phyloP scores from a whole-genome alignment of 2,329 filamentous ascomycete genomes.

The Xenosphaeropsis pyriputrescens region DNA sequence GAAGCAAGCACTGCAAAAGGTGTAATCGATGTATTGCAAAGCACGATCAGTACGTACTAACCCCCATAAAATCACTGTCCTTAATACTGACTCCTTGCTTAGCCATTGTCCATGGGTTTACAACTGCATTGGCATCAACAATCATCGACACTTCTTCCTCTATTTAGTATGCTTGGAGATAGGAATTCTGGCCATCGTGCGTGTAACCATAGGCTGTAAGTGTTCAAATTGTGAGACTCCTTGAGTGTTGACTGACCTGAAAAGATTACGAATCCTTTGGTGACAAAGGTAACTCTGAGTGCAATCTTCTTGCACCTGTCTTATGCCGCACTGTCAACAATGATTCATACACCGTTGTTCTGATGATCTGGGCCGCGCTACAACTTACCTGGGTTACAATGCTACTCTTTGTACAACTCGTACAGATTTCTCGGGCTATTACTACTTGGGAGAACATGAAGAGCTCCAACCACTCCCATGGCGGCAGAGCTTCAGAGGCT shows the following conservation, averaged over 20 bases:
- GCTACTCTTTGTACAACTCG: constrained; percentile 84
- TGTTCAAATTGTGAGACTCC: constrained; percentile 1
- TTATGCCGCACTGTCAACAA: constrained; percentile 66
- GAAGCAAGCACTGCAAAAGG: constrained; percentile 89
- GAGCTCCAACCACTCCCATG: constrained; percentile 48
- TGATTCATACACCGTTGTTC: constrained; percentile 71
- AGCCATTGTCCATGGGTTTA: constrained; percentile 97
- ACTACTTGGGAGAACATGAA: constrained; percentile 97
- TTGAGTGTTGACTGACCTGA: constrained; percentile 7
- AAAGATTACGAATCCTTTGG: constrained; percentile 49
- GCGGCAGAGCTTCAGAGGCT: constrained; percentile 36
- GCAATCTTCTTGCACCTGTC: constrained; percentile 59
- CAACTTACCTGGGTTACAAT: constrained; percentile 96
- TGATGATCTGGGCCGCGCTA: constrained; percentile 64
- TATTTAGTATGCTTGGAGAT: constrained; percentile 70
- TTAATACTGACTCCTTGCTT: constrained; percentile 10
- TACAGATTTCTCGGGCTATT: constrained; percentile 83
- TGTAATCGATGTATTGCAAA: constrained; percentile 90
- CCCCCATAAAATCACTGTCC: neutral
- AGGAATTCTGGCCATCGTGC: constrained; percentile 60
- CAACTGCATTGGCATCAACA: constrained; percentile 92
- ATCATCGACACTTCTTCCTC: constrained; percentile 87
- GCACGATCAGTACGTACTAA: constrained; percentile 71
- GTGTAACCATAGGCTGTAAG: constrained; percentile 59
- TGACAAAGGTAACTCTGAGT: constrained; percentile 36